Evolutionary conservation across 2,329 filamentous ascomycete species (phyloP).

Genomic region (Amesomyces nigricolor): DNA sequence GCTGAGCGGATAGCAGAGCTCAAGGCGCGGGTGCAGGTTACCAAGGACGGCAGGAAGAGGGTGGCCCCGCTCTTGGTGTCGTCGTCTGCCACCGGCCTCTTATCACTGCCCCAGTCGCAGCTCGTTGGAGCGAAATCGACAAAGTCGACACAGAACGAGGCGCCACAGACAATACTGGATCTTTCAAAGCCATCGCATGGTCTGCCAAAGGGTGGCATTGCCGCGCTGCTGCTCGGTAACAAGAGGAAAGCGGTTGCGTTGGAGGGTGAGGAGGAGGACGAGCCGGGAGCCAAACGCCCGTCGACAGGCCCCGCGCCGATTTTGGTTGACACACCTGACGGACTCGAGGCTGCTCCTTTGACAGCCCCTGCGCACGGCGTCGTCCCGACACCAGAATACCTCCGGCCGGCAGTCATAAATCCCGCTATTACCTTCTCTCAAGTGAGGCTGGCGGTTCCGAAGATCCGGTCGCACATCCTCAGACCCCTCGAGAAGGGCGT

Average conservation of each 20-base stretch:
- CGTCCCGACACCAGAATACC: constrained; percentile 69
- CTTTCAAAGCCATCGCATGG: constrained; percentile 92
- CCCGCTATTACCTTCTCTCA: constrained; percentile 78
- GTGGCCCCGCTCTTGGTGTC: constrained; percentile 90
- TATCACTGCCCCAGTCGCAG: constrained; percentile 82
- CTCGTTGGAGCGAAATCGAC: constrained; percentile 70
- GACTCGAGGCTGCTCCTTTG: constrained; percentile 68
- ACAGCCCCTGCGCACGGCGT: constrained; percentile 55
- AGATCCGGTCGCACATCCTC: constrained; percentile 75
- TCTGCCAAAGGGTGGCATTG: constrained; percentile 80
- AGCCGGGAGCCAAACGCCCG: constrained; percentile 45
- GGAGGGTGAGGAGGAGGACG: constrained; percentile 71
- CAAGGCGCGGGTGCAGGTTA: constrained; percentile 89
- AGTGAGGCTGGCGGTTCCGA: constrained; percentile 79
- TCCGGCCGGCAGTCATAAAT: constrained; percentile 81
- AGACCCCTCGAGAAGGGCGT: constrained; percentile 69
- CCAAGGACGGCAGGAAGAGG: constrained; percentile 94
- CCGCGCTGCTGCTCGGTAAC: constrained; percentile 82
- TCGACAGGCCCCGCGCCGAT: constrained; percentile 67
- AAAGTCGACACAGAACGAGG: constrained; percentile 59
- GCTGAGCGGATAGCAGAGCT: constrained; percentile 54
- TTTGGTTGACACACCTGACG: constrained; percentile 69
- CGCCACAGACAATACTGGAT: constrained; percentile 78
- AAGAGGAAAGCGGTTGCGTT: constrained; percentile 75
- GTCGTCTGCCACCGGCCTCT: constrained; percentile 78